Base-by-base conservation (phyloP, 2,329 filamentous ascomycete genomes). In the Trichoderma endophyticum region DNA sequence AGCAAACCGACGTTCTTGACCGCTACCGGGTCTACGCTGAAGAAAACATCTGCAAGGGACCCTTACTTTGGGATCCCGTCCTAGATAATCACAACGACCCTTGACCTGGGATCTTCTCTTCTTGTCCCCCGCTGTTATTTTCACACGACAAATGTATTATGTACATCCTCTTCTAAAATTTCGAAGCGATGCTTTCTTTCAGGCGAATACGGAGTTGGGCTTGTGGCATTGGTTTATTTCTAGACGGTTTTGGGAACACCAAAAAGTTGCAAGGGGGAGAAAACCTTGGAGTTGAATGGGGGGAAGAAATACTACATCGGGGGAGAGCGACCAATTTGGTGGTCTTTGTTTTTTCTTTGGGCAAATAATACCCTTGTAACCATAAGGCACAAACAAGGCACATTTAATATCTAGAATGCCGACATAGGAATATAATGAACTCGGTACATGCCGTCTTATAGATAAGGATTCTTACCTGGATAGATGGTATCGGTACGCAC, bases 21-120 rank as follows among this genome's bases (percentile, higher is more conserved):
- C 81, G 88, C 36, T 89, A 88, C 76, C 81, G 83, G 15, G 81
- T 82, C 2, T 89, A 86, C 78, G 88, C 87, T 0, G 80, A 83
- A 48, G 86, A 89, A 74, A 83, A 82, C 26, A 82, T 88, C 18
- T 90, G 87, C 72, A 64, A 71, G 9, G 67, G 72, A 0, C 77
- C 77, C 7, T 79, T 80, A 77, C 69, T 81, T 3, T 80, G 79
- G 79, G 68, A 73, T 14, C 39, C 71, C 2, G 9, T 61, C 21
- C 6, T 66, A 57, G 61, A 73, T 30, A 71, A 61, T 21, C 71
- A 72, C 48, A 18, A 34, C 18, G 6, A 6, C 18, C 26, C 62
- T 32, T 61, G 57, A 43, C 24, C 18, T 36, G 24, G 12, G 21
- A 6, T 14, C 1, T 30, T 43, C 24, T 9, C 11, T 21, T 24